Percentiles rank a stretch among this genome's conserved stretches.
Evolutionary conservation across 495 filamentous ascomycete species (phyloP).

Genomic region (Immersiella caudata): DNA sequence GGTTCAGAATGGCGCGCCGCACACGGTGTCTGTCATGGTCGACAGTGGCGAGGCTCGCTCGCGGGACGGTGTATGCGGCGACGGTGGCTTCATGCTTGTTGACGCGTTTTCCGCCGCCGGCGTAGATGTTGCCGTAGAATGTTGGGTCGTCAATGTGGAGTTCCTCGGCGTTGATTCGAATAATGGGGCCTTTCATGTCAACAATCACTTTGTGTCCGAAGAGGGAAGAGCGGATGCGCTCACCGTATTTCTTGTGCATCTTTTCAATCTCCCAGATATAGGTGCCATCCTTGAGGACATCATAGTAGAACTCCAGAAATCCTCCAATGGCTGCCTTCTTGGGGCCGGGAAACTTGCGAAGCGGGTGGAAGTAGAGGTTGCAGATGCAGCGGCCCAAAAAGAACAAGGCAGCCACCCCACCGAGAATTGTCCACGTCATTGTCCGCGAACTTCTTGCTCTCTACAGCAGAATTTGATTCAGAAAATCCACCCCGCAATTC

Average conservation of each 20-base stretch:
- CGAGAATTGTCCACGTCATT: no score
- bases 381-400: no score
- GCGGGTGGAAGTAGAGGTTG: background rate
- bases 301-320: conserved; percentile 53
- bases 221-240: no score
- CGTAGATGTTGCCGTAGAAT: background rate
- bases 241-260: conserved; percentile 52
- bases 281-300: conserved; percentile 40
- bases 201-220: no score
- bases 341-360: background rate
- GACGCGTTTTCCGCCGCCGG: background rate
- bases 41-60: background rate
- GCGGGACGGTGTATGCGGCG: no score
- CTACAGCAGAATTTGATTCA: no score
- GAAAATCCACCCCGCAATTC: no score
- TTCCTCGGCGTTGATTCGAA: background rate
- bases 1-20: background rate
- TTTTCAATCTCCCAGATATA: conserved; percentile 45
- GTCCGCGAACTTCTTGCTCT: no score
- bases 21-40: background rate
- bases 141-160: background rate
- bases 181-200: background rate
- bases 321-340: conserved; percentile 24
- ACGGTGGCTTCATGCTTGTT: no score
- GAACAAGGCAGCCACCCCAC: no score